A percentile compares a stretch with the other conserved stretches of the same genome.
These are phyloP conservation scores for Arabidopsis arenosa DNA, from an alignment of 345 rosid species.

Conservation along the genomic window DNA sequence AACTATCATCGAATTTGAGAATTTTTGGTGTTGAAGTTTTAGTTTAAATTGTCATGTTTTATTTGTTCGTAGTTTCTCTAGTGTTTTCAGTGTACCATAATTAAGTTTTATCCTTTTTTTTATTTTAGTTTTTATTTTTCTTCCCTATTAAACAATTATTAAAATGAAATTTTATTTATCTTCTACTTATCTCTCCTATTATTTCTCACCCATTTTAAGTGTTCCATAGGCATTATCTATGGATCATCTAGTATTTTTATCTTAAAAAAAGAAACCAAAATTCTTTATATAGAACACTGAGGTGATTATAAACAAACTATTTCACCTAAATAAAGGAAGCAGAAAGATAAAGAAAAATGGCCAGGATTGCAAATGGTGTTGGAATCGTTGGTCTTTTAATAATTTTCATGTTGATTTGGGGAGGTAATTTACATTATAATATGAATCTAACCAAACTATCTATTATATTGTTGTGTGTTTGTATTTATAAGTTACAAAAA, in stretches of 20 bases:
- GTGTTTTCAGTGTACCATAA: no score
- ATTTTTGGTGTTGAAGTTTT: not conserved
- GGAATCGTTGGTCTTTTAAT: not conserved
- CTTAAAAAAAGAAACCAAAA: not conserved
- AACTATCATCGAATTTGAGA: no score
- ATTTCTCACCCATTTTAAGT: not conserved
- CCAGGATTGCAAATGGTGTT: not conserved
- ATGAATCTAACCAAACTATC: not conserved
- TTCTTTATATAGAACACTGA: not conserved
- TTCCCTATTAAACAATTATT: not conserved
- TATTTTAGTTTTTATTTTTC: no score
- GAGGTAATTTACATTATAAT: not conserved
- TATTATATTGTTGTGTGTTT: not conserved
- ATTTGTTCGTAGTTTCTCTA: no score
- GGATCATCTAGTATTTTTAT: not conserved
- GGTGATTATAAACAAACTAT: no score
- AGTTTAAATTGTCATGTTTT: no score
- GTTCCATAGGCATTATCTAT: not conserved
- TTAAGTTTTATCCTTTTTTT: no score
- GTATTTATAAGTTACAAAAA: not conserved
- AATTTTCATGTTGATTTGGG: not conserved
- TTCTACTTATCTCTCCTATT: not conserved
- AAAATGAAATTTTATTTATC: not conserved
- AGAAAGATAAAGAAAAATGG: not conserved
- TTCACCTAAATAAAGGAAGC: not conserved